Evolutionary conservation across 306 rosid genomes (phyloP).

Genomic region (Trifolium subterraneum): DNA sequence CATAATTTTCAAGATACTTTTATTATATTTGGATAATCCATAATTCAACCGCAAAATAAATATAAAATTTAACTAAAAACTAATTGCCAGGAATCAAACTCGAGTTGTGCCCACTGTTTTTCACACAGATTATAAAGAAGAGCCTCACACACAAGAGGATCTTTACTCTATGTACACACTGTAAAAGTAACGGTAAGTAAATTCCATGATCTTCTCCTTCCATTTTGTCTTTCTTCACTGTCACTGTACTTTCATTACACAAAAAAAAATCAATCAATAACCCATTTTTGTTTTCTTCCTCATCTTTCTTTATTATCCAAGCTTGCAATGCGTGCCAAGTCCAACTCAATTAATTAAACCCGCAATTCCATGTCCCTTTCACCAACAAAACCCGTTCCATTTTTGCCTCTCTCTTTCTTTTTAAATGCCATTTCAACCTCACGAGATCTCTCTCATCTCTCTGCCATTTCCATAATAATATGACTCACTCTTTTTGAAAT

Average conservation of each 20-base stretch:
- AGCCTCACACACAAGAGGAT: too few relatives aligned
- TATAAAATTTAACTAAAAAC: too few relatives aligned
- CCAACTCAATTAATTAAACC: constrained; percentile 26
- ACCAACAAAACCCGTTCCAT: constrained; percentile 19
- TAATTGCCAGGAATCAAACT: too few relatives aligned
- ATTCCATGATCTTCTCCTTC: constrained; percentile 42
- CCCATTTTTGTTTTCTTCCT: not conserved
- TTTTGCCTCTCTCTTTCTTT: constrained; percentile 25
- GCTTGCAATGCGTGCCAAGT: constrained; percentile 35
- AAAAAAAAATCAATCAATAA: too few relatives aligned
- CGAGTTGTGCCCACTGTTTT: too few relatives aligned
- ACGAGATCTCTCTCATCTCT: constrained; percentile 48
- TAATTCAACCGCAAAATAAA: too few relatives aligned
- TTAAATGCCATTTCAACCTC: constrained; percentile 45
- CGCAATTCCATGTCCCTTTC: constrained; percentile 11
- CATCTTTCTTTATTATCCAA: constrained; percentile 20
- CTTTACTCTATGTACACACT: too few relatives aligned
- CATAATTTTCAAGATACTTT: too few relatives aligned
- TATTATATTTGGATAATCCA: too few relatives aligned
- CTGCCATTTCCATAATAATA: constrained; percentile 19
- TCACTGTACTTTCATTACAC: constrained; percentile 6
- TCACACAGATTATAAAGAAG: too few relatives aligned
- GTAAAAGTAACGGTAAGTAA: not conserved
- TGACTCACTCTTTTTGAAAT: constrained; percentile 15
- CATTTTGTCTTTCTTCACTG: constrained; percentile 48